Evolutionary conservation across 2,329 filamentous ascomycete species (phyloP), one percentile per base, ranked within the genome.

Genomic region (Aspergillus pseudotamarii): DNA sequence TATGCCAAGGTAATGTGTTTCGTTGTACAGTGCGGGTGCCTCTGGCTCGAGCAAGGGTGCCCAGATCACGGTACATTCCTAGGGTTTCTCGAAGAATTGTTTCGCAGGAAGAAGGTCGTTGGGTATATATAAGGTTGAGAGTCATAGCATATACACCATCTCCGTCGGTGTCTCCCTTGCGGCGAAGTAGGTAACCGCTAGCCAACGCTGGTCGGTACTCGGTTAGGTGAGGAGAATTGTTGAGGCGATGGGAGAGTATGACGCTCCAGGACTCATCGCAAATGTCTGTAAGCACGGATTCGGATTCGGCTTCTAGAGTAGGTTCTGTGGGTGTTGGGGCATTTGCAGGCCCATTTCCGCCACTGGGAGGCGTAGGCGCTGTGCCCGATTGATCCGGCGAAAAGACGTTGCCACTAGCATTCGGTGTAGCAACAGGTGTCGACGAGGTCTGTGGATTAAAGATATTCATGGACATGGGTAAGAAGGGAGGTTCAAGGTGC

Each of bases 191-290:
- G 68, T 82, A 81, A 26, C 79, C 82, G 63, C 79, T 83, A n/a
- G 76, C 75, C 46, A 81, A 67, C 9, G 79, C 76, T 26, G 80
- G 80, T 26, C 77, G 76, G 67, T 77, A 78, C 58, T 80, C 78
- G 9, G 77, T 77, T 41, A 81, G 68, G 54, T 78, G 78, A 0
- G 74, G 72, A 4, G 79, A 78, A 61, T 74, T 77, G 62, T 80
- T 80, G 38, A 80, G 68, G 32, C 78, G 81, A 68, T 85, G 83
- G 0, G 82, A 82, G 61, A 89, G 78, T 23, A 88, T 79, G 9
- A 88, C 75, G 36, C 80, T 81, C 85, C 86, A 89, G 0, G 84
- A 84, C 66, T 89, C 86, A 69, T 89, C 87, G 26, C 81, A 82
- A 21, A 83, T 74, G 68, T 89, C 86, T 45, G 86, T 75, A 12